These are phyloP conservation scores for Ailanthus altissimus DNA, from an alignment of 345 rosid species.

Conservation along the genomic window DNA sequence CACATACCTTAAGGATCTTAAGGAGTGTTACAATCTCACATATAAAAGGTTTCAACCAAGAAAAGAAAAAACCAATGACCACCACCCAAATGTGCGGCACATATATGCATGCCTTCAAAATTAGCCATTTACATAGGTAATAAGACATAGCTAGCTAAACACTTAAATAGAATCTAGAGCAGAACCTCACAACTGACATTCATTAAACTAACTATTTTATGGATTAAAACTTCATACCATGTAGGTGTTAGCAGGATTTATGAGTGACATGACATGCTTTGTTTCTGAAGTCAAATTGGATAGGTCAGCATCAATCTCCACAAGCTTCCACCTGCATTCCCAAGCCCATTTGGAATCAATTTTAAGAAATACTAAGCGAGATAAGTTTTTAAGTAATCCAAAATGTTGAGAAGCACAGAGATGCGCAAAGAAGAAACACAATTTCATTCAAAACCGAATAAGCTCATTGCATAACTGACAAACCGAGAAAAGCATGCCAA, in stretches of 20 bases:
- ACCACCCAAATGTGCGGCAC: neutral
- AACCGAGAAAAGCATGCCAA: neutral
- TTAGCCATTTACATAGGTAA: constrained; percentile 8
- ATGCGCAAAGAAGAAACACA: neutral
- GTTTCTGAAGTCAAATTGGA: constrained; percentile 62
- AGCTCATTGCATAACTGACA: neutral
- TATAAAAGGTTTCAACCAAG: neutral
- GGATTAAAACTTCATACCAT: constrained; percentile 52
- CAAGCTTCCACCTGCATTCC: constrained; percentile 84
- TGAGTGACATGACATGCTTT: constrained; percentile 79
- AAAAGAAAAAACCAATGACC: neutral
- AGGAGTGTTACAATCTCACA: neutral
- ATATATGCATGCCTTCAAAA: neutral
- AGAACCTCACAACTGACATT: neutral
- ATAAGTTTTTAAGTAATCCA: constrained; percentile 3
- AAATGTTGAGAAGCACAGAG: neutral
- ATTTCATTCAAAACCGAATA: neutral
- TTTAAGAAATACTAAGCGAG: constrained; percentile 13
- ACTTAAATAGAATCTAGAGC: constrained; percentile 16
- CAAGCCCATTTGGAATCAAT: constrained; percentile 19
- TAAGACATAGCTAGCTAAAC: neutral
- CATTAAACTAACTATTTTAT: neutral
- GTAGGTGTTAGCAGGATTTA: constrained; percentile 84
- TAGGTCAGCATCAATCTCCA: constrained; percentile 83
- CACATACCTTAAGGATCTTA: neutral